phyloP scores from a whole-genome alignment of 805 yeast genomes.

The Hanseniaspora clermontiae region DNA sequence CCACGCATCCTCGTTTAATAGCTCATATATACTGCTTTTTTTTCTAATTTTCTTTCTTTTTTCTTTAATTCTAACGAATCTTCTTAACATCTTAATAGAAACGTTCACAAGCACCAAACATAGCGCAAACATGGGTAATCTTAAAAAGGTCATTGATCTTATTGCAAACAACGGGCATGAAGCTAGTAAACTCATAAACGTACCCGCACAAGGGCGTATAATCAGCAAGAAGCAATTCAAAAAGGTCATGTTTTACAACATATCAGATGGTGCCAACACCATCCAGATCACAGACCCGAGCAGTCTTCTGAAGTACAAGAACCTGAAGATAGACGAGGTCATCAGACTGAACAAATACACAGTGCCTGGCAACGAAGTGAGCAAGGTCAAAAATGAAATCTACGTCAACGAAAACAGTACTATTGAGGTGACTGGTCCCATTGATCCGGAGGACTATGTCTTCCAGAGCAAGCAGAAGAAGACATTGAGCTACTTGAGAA shows the following conservation, averaged over 20 bases:
- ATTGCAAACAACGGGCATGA: not conserved
- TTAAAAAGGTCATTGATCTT: not conserved
- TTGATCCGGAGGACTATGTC: slow-evolving; percentile 54
- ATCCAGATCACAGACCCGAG: slow-evolving; percentile 36
- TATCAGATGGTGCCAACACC: slow-evolving; percentile 63
- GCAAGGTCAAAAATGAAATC: slow-evolving; percentile 36
- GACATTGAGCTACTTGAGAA: slow-evolving; percentile 50
- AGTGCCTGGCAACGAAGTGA: slow-evolving; percentile 24
- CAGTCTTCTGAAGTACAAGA: slow-evolving; percentile 19
- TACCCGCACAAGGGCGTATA: slow-evolving; percentile 56
- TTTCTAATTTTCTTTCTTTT: not conserved
- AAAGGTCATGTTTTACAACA: slow-evolving; percentile 64
- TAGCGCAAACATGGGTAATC: not conserved
- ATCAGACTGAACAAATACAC: slow-evolving; percentile 24
- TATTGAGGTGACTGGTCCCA: slow-evolving; percentile 23
- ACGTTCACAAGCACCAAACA: not conserved
- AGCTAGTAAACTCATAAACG: slow-evolving; percentile 12
- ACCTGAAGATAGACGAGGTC: slow-evolving; percentile 37
- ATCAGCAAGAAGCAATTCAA: slow-evolving; percentile 60
- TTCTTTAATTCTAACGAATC: not conserved
- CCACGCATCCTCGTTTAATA: not conserved
- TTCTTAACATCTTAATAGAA: not conserved
- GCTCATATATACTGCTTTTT: not conserved
- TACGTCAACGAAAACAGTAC: not conserved
- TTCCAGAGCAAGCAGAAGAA: slow-evolving; percentile 67